Conservation (phyloP, 148 eudicot genomes). For the Tetragonia tetragonoides region DNA sequence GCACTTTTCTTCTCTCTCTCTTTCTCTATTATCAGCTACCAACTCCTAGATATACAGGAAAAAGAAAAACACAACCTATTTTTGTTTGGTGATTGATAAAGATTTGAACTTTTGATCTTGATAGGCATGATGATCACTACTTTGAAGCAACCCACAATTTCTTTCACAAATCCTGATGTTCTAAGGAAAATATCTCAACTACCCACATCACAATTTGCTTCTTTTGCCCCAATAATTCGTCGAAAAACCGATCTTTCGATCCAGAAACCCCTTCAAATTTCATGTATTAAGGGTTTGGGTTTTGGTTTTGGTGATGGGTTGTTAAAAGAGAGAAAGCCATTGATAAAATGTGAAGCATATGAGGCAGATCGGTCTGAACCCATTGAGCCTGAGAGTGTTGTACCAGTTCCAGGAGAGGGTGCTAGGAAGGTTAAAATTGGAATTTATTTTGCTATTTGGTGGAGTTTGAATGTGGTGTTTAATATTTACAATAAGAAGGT, state of each 20-base stretch:
- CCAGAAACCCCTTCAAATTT: constrained; percentile 47
- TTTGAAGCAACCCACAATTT: constrained; percentile 53
- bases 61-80: neutral
- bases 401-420: constrained; percentile 37
- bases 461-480: constrained; percentile 87
- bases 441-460: constrained; percentile 86
- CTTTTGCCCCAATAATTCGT: constrained; percentile 27
- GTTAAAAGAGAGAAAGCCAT: constrained; percentile 21
- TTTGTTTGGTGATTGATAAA: constrained; percentile 7
- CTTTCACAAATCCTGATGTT: constrained; percentile 39
- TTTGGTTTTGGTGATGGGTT: constrained; percentile 31
- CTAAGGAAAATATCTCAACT: constrained; percentile 35
- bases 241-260: constrained; percentile 37
- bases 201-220: constrained; percentile 33
- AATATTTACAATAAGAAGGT: constrained; percentile 94
- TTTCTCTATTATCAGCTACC: neutral
- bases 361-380: constrained; percentile 69
- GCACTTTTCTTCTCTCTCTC: neutral
- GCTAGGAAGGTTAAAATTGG: constrained; percentile 79
- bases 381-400: constrained; percentile 22
- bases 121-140: constrained; percentile 51
- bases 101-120: constrained; percentile 30
- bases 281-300: constrained; percentile 35
- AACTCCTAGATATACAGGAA: neutral
- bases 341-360: constrained; percentile 66